Conservation (phyloP, 441 rosid genomes). For the Gossypium schwendimanii region DNA sequence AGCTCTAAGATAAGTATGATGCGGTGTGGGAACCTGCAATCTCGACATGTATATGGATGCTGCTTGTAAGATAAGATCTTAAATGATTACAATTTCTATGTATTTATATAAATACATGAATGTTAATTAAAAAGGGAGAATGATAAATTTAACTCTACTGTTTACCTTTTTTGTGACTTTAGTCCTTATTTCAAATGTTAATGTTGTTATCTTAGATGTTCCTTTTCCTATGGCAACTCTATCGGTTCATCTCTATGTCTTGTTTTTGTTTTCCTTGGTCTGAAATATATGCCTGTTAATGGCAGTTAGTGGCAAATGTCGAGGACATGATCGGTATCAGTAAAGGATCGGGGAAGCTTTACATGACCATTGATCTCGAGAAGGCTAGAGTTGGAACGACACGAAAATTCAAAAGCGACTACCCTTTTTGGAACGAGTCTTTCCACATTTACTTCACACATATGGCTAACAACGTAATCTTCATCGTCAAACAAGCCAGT, state of each 20-base stretch:
- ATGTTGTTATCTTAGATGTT: background rate
- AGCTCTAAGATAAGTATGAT: no score
- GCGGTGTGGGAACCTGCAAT: no score
- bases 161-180: background rate
- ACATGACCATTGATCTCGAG: conserved; percentile 77
- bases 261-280: background rate
- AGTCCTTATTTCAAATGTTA: background rate
- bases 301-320: conserved; percentile 37
- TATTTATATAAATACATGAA: no score
- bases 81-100: no score
- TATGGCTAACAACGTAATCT: conserved; percentile 62
- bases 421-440: conserved; percentile 84
- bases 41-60: no score
- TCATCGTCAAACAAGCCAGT: conserved; percentile 79
- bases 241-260: background rate
- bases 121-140: no score
- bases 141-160: no score
- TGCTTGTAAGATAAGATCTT: no score
- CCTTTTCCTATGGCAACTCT: background rate
- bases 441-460: conserved; percentile 92
- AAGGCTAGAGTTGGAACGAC: conserved; percentile 95
- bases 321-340: conserved; percentile 78
- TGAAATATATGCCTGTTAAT: background rate
- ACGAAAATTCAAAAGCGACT: conserved; percentile 51
- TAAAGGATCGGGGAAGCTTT: conserved; percentile 59